Percentiles rank a stretch among this genome's conserved stretches.
These are phyloP conservation scores for Neoarthrinium moseri DNA, from an alignment of 2,329 filamentous ascomycete genomes.

Conservation along the genomic window DNA sequence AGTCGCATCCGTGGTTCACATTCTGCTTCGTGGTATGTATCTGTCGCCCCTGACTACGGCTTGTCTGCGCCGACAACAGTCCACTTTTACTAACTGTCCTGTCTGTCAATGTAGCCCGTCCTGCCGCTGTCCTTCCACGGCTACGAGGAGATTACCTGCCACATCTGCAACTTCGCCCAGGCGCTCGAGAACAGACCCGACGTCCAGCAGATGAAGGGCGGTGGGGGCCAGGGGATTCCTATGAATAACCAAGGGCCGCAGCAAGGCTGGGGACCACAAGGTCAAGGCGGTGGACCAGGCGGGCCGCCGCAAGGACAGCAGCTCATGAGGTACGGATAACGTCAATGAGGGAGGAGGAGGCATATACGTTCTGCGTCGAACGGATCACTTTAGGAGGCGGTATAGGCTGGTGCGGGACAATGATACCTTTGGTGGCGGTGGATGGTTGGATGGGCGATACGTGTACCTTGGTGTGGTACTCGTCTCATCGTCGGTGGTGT, in stretches of 20 bases:
- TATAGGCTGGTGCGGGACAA: too few relatives aligned
- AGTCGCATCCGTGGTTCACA: conserved; percentile 72
- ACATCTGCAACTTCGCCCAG: conserved; percentile 75
- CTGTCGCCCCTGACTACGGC: not conserved
- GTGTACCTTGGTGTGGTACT: too few relatives aligned
- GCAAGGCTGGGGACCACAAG: conserved; percentile 30
- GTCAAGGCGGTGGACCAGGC: conserved; percentile 23
- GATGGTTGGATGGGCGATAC: too few relatives aligned
- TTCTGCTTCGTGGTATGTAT: conserved; percentile 69
- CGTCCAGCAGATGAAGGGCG: conserved; percentile 50
- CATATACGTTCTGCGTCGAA: too few relatives aligned
- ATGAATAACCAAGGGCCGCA: conserved; percentile 34
- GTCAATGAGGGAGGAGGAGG: not conserved
- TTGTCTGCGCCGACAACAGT: too few relatives aligned
- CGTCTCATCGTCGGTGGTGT: too few relatives aligned
- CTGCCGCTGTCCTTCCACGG: conserved; percentile 68
- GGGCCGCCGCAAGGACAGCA: conserved; percentile 12
- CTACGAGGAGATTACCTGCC: conserved; percentile 69
- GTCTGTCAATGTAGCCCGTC: conserved; percentile 50
- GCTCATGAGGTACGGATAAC: conserved; percentile 12
- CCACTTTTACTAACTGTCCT: not conserved
- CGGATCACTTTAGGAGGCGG: too few relatives aligned
- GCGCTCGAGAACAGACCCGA: conserved; percentile 58
- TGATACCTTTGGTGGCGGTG: too few relatives aligned
- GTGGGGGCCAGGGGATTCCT: conserved; percentile 34